Percentiles rank a stretch among this genome's conserved stretches.
These are phyloP conservation scores for Fonsecaea pugnacius DNA, from an alignment of 2,329 filamentous ascomycete species.

Conservation along the genomic window DNA sequence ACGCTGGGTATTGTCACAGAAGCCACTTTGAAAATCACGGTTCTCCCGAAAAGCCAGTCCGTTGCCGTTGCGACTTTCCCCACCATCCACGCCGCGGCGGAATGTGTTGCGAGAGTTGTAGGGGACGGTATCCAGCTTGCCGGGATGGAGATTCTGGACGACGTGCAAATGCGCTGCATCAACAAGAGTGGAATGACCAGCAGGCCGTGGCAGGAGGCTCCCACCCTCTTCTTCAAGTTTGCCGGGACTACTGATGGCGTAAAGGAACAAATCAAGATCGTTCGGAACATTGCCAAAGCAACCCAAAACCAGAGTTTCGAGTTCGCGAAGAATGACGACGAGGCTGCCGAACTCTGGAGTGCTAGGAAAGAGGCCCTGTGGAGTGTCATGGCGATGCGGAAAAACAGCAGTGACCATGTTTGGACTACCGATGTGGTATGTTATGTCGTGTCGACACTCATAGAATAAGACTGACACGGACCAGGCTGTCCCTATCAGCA, in stretches of 20 bases:
- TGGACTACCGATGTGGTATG: slow-evolving; percentile 75
- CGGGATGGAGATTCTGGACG: slow-evolving; percentile 90
- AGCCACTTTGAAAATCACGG: slow-evolving; percentile 83
- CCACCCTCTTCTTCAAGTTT: slow-evolving; percentile 78
- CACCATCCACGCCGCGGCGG: slow-evolving; percentile 70
- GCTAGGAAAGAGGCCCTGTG: slow-evolving; percentile 76
- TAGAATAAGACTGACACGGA: neutral
- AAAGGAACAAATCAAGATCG: slow-evolving; percentile 66
- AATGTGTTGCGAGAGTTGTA: slow-evolving; percentile 80
- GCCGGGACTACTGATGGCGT: slow-evolving; percentile 66
- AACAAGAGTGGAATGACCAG: slow-evolving; percentile 56
- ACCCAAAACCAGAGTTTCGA: slow-evolving; percentile 65
- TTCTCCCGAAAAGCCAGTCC: slow-evolving; percentile 75
- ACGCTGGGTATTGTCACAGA: slow-evolving; percentile 91
- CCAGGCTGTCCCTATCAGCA: slow-evolving; percentile 71
- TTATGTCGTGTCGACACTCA: neutral
- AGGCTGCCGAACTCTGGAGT: slow-evolving; percentile 73
- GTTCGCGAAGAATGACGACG: slow-evolving; percentile 67
- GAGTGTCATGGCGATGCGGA: slow-evolving; percentile 69
- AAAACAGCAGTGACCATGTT: slow-evolving; percentile 63
- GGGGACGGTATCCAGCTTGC: slow-evolving; percentile 80
- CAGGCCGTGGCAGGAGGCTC: slow-evolving; percentile 67
- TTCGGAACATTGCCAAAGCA: slow-evolving; percentile 62
- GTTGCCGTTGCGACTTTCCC: slow-evolving; percentile 77
- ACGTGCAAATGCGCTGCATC: slow-evolving; percentile 81